Evolutionary conservation across 2,329 filamentous ascomycete species (phyloP).

Genomic region (Fusarium illudens): DNA sequence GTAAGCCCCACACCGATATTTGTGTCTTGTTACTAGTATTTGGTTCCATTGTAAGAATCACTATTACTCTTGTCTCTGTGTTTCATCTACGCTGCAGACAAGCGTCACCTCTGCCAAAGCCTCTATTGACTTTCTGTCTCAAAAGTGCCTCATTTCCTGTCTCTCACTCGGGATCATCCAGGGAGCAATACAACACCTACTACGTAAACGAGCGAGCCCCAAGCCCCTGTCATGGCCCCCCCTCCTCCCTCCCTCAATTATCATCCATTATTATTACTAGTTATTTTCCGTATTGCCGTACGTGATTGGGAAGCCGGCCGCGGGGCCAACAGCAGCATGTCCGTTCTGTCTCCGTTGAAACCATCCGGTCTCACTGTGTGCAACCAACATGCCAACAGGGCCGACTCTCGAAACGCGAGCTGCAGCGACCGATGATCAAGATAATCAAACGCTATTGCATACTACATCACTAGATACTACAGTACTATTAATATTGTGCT

Average conservation of each 20-base stretch:
- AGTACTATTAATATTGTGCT: background rate
- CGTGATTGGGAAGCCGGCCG: constrained; percentile 2
- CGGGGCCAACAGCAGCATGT: constrained; percentile 8
- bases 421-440: constrained; percentile 24
- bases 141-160: background rate
- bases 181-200: background rate
- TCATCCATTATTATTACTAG: background rate
- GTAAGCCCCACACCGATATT: constrained; percentile 13
- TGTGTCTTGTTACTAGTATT: background rate
- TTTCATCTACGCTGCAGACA: background rate
- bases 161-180: background rate
- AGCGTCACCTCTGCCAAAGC: background rate
- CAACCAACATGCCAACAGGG: constrained; percentile 26
- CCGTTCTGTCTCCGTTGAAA: constrained; percentile 32
- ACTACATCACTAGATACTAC: background rate
- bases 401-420: constrained; percentile 20
- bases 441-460: constrained; percentile 19
- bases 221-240: background rate
- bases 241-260: constrained; percentile 2
- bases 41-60: background rate
- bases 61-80: background rate
- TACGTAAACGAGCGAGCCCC: background rate
- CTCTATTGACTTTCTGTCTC: background rate
- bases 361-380: constrained; percentile 24
- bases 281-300: background rate